Evolutionary conservation across 2,329 filamentous ascomycete genomes (phyloP), one percentile per base, ranked within the genome.

Genomic region (Cercospora canescens): DNA sequence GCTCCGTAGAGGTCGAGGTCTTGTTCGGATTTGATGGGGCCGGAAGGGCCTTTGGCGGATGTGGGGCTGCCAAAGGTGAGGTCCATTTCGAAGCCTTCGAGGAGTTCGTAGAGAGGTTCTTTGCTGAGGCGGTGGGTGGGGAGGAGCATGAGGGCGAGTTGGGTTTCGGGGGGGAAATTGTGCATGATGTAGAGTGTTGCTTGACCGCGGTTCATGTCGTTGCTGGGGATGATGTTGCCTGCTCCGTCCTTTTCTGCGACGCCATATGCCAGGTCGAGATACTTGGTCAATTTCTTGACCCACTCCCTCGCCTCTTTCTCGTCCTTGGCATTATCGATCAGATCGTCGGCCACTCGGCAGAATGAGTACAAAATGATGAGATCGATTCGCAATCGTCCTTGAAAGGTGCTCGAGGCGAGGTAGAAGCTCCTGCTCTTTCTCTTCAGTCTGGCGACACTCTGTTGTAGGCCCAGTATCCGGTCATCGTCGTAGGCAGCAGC

Each of bases 381-480:
- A 70, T 93, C 90, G 32, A 89, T 87, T 5, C 90, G 84, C 7
- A 93, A 79, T 26, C 87, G 84, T 1, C 89, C 89, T 41, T 87
- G 83, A 69, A 93, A 93, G 0, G 88, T 86, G 0, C 88, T 86
- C 68, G 88, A 91, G 0, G 90, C 91, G 6, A 93, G 80, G 70
- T 91, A 91, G 75, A 93, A 92, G 71, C 89, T 92, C 56, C 89
- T 84, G 70, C 89, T 92, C 73, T 92, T 92, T 62, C 81, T 82
- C 58, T 83, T 79, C 7, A 92, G 78, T 6, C 87, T 83, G 0
- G 73, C 70, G 0, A 89, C 85, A 0, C 89, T 88, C 68, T 90
- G 85, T 32, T 82, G 77, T 6, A 92, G 80, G 0, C 87, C 88
- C 2, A 77, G 69, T 14, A 91, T 81, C 4, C 88, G 85, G 14